Base-by-base conservation (phyloP, 805 yeast genomes). In the Hanseniaspora singularis region DNA sequence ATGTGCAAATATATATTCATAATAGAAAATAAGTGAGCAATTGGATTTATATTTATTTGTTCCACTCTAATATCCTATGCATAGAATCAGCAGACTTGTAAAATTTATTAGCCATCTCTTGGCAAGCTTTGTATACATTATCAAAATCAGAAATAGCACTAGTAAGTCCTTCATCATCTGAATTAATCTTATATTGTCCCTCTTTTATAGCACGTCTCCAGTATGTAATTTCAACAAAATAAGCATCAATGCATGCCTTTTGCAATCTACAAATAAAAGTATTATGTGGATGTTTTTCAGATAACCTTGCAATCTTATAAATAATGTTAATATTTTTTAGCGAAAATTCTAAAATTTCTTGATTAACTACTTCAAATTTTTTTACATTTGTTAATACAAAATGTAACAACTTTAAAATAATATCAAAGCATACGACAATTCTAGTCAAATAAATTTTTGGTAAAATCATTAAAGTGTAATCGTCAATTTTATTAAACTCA, bases 241-340 rank as follows among this genome's bases (percentile, higher is more conserved):
- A 39, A 3, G 44, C 45, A 15, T 46, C 40, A 1, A 46, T 40
- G n/a, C 39, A 60, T 23, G 79, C 75, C 42, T 77, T 65, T 47
- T 74, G 66, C 55, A 73, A 67, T 55, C 77, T 79, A 51, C 67
- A 66, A 46, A 79, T 58, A 44, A 71, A 70, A 54, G 68, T 68
- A 57, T 78, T 78, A 46, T 61, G 63, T 2, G 72, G 71, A 51
- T 64, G 68, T 31, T 54, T 53, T 39, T 57, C 50, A 5, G 62
- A 52, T 9, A 67, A 57, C 16, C 28, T 33, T n/a, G 37, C 19
- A 16, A 32, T 34, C 31, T 41, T 37, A 14, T 44, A 37, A n/a
- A 40, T 44, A n/a, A 37, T 44, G 12, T 37, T 32, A 9, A 44
- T 2, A 58, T 52, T 8, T 40, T 60, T 44, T 14, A 44, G 24